Evolutionary conservation across 2,329 filamentous ascomycete genomes (phyloP), one percentile per base, ranked within the genome.

Genomic region (Macrophomina pseudophaseolina): DNA sequence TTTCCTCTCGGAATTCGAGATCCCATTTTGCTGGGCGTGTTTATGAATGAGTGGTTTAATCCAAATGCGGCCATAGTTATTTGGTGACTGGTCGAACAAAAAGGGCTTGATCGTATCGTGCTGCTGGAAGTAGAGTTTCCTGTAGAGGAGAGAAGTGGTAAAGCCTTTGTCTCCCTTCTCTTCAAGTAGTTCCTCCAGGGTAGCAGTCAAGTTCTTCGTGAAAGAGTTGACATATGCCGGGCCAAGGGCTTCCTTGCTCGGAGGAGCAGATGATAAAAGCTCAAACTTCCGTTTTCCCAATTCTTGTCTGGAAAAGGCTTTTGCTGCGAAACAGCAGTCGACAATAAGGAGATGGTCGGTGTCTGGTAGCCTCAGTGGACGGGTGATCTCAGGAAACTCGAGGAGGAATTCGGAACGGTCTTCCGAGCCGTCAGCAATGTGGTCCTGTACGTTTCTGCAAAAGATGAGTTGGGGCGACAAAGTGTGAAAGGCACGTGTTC

Each of bases 41-140:
- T 12, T 16, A 23, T 23, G 23, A 30, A 6, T 14, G 9, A 49
- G 56, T 9, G 69, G 69, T 11, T 66, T 64, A 38, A 70, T 28
- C 64, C 58, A 69, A 35, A 71, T 71, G 35, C 58, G 65, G 32
- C 69, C 68, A 35, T 48, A 71, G 28, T 71, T 67, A 38, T 67
- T 66, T 11, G 51, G 64, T 4, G 69, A 69, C 32, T 70, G 68
- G 16, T 65, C 65, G 54, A 71, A 71, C 5, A 66, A 53, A 28
- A 67, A 66, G 3, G 69, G 68, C 64, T 70, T 71, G 23, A 75
- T 0, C 79, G 80, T 51, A 80, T 79, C 18, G 81, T 79, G 30
- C 81, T 77, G 59, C 82, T 78, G 1, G 79, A 72, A n/a, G 85
- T 79, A 0, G 80, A 83, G 63, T 85, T 86, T 64, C 85, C 67